Conservation (phyloP, 2,329 filamentous ascomycete genomes). For the Pseudomassariella vexata region DNA sequence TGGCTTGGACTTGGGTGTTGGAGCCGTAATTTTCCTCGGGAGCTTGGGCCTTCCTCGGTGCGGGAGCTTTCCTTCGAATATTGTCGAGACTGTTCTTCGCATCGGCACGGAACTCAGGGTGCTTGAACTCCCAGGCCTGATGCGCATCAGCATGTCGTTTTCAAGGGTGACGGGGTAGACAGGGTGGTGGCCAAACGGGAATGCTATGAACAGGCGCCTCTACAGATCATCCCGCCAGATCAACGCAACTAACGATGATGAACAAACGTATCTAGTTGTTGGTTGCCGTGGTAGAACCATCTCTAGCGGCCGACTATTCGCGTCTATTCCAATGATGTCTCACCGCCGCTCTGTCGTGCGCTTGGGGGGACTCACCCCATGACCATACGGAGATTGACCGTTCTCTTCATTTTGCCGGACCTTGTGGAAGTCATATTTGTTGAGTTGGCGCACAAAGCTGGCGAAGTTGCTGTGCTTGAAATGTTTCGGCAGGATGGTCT, state of each 20-base stretch:
- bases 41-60: constrained; percentile 68
- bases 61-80: constrained; percentile 90
- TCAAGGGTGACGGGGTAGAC: too few species aligned
- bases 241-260: too few species aligned
- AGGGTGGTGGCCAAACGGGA: too few species aligned
- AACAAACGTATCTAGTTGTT: too few species aligned
- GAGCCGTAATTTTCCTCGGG: constrained; percentile 70
- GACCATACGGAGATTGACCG: constrained; percentile 73
- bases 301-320: too few species aligned
- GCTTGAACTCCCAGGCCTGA: constrained; percentile 93
- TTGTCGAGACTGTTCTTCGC: constrained; percentile 96
- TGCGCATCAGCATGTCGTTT: constrained; percentile 8
- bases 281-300: too few species aligned
- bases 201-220: too few species aligned
- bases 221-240: too few species aligned
- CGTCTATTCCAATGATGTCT: too few species aligned
- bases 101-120: constrained; percentile 91
- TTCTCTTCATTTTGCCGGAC: constrained; percentile 87
- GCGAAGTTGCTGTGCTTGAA: constrained; percentile 84
- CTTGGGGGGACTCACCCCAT: constrained; percentile 54
- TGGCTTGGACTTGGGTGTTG: constrained; percentile 80
- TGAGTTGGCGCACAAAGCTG: constrained; percentile 71
- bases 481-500: constrained; percentile 74
- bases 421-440: constrained; percentile 82
- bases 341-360: too few species aligned